Evolutionary conservation across 2,329 filamentous ascomycete genomes (phyloP).

Genomic region (Epichloe gansuensis): DNA sequence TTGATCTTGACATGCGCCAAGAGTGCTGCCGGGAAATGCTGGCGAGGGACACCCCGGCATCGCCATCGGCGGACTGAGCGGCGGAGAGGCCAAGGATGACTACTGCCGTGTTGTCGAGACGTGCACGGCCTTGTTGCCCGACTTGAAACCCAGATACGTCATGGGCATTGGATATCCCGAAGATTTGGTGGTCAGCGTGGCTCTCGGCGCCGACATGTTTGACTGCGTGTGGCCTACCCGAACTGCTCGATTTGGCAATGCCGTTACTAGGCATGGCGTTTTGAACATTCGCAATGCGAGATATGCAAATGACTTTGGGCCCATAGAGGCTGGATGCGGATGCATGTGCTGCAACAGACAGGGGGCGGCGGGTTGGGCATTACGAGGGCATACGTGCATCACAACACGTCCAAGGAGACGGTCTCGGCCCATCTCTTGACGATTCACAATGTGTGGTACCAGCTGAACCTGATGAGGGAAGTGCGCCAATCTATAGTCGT

Average conservation of each 20-base stretch:
- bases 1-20: slow-evolving; percentile 75
- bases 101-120: slow-evolving; percentile 84
- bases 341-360: slow-evolving; percentile 61
- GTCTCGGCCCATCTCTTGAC: slow-evolving; percentile 75
- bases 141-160: slow-evolving; percentile 92
- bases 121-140: slow-evolving; percentile 75
- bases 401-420: slow-evolving; percentile 89
- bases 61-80: slow-evolving; percentile 87
- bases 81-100: slow-evolving; percentile 85
- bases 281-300: slow-evolving; percentile 69
- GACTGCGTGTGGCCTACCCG: slow-evolving; percentile 98
- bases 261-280: slow-evolving; percentile 69
- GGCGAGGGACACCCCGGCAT: slow-evolving; percentile 81
- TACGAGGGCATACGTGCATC: slow-evolving; percentile 80
- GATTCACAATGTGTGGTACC: slow-evolving; percentile 92
- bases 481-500: slow-evolving; percentile 68
- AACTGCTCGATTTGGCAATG: slow-evolving; percentile 92
- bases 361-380: slow-evolving; percentile 63
- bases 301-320: slow-evolving; percentile 68
- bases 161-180: slow-evolving; percentile 99
- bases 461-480: slow-evolving; percentile 70
- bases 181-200: slow-evolving; percentile 85
- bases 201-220: slow-evolving; percentile 96
- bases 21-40: slow-evolving; percentile 85
- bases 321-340: slow-evolving; percentile 71